Percentiles rank a stretch among this genome's conserved stretches.
phyloP scores from a whole-genome alignment of 192 early-diverging fungal genomes.

The Coemansia sp. region DNA sequence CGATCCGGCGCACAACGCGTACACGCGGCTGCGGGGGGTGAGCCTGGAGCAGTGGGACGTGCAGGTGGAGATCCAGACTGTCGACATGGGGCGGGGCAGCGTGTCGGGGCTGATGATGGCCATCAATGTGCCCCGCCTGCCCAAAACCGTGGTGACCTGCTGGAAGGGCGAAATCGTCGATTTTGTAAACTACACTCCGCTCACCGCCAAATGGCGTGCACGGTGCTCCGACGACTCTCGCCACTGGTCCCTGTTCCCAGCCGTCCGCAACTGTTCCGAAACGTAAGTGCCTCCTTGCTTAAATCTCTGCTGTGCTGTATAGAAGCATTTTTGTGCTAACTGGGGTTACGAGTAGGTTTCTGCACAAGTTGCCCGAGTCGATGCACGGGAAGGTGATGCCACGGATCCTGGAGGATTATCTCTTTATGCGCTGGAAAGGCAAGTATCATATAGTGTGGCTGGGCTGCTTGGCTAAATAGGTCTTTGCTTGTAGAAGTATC shows the following conservation, averaged over 20 bases:
- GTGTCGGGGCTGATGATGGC: conserved; percentile 59
- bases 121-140: conserved; percentile 57
- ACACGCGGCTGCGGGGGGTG: background rate
- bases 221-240: conserved; percentile 21
- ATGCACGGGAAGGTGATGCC: conserved; percentile 48
- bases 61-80: conserved; percentile 35
- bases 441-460: background rate
- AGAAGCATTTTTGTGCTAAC: background rate
- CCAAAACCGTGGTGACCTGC: conserved; percentile 54
- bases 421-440: conserved; percentile 74
- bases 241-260: conserved; percentile 43
- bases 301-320: conserved; percentile 11
- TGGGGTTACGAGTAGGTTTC: conserved; percentile 12
- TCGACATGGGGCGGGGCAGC: conserved; percentile 33
- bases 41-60: conserved; percentile 44
- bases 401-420: conserved; percentile 57
- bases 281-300: conserved; percentile 26
- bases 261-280: conserved; percentile 17
- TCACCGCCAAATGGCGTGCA: conserved; percentile 62
- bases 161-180: conserved; percentile 71
- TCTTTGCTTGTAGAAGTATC: conserved; percentile 38
- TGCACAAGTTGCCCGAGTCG: conserved; percentile 30
- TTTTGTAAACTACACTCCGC: conserved; percentile 57
- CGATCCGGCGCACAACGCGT: background rate
- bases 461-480: background rate